A percentile compares a stretch with the other conserved stretches of the same genome.
Conservation (phyloP, 257 asterid genomes). For the Solanum acaule region DNA sequence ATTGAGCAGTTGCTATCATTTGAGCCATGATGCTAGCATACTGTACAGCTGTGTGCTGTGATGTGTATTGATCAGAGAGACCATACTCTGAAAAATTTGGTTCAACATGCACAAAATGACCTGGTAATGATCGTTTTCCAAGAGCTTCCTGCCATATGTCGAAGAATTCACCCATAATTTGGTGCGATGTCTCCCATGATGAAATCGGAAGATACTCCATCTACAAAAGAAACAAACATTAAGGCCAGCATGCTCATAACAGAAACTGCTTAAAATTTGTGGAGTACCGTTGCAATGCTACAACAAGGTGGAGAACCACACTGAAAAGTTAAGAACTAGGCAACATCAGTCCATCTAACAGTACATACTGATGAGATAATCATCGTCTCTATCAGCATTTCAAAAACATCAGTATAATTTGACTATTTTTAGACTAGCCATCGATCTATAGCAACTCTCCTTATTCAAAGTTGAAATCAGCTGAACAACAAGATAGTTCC, state of each 20-base stretch:
- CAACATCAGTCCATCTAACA: neutral
- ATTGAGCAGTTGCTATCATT: conserved; percentile 69
- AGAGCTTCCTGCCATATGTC: conserved; percentile 86
- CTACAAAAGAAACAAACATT: conserved; percentile 37
- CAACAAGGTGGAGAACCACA: neutral
- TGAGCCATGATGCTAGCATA: conserved; percentile 82
- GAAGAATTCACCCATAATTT: conserved; percentile 77
- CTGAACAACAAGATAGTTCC: neutral
- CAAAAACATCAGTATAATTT: neutral
- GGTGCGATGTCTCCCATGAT: conserved; percentile 83
- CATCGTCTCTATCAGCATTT: neutral
- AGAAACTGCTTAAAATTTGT: neutral
- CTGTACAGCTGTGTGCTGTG: conserved; percentile 87
- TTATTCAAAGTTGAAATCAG: neutral
- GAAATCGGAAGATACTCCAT: conserved; percentile 87
- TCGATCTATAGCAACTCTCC: neutral
- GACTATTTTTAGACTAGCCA: neutral
- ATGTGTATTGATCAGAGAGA: conserved; percentile 57
- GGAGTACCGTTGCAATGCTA: neutral
- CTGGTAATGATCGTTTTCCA: conserved; percentile 69
- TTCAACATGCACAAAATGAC: conserved; percentile 86
- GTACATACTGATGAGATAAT: neutral
- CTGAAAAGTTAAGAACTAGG: neutral
- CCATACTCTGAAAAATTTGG: conserved; percentile 75
- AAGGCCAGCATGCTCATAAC: neutral